Base-by-base conservation (phyloP, 2,329 filamentous ascomycete species). In the Chaetomium sp. region DNA sequence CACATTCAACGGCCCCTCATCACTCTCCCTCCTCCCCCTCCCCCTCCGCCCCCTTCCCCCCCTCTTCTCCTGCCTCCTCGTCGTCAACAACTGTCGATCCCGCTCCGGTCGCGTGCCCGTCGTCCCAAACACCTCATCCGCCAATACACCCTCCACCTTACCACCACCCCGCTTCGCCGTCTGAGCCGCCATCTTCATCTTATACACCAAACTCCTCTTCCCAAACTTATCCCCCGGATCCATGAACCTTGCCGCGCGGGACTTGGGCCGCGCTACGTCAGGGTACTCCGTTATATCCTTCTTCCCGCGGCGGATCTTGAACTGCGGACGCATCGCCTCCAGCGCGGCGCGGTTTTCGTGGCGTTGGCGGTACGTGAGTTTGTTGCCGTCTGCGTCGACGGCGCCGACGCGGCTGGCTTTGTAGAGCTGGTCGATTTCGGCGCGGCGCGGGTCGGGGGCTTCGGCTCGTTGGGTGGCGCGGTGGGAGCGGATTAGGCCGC, bases 391-490 rank as follows among this genome's bases (percentile, higher is more conserved):
- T 2, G 49, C 55, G 38, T 50, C 19, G 19, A 42, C 33, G n/a
- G 51, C 47, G 19, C 14, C 38, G 50, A 50, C 68, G 52, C 70
- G 69, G n/a, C 66, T 65, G 49, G 66, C 61, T 40, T 66, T 65
- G 53, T 69, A 69, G 55, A 71, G 61, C 14, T 70, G 73, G 38
- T 64, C 58, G 33, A 84, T 81, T 53, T 89, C 75, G 11, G 87
- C 87, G 46, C 79, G 76, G 61, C 84, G 80, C 65, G 91, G 90
- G 44, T 86, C 86, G 8, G 86, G 87, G 57, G 19, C 19, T 27
- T 27, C 19, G 19, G 19, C 68, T 53, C 70, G 69, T 14, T 66
- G 66, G 49, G 66, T 61, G 38, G 66, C 65, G 53, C 69, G 69
- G 55, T 72, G 61, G 19, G 71, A 73, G 38, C 64, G 58, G 33